Conservation (phyloP, 2,329 filamentous ascomycete genomes). For the Nothophoma quercina region DNA sequence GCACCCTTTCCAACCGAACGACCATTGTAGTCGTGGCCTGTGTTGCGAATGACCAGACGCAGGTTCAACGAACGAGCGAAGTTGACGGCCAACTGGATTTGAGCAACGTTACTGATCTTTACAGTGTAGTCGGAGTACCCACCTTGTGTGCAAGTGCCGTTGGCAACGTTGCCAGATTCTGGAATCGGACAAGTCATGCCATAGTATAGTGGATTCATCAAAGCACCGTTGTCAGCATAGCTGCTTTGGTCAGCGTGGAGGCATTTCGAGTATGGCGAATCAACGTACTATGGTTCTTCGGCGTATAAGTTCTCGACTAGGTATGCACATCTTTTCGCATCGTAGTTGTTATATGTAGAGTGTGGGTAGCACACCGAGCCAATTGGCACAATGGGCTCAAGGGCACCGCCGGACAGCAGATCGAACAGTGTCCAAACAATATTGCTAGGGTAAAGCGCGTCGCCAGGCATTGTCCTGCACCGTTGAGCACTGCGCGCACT, state of each 20-base stretch:
- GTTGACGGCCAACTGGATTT: constrained; percentile 45
- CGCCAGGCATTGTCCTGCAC: constrained; percentile 42
- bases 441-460: constrained; percentile 33
- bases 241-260: constrained; percentile 14
- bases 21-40: constrained; percentile 44
- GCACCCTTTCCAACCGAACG: constrained; percentile 37
- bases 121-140: constrained; percentile 40
- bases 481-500: constrained; percentile 19
- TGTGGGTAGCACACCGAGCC: constrained; percentile 40
- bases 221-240: constrained; percentile 33
- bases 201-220: constrained; percentile 41
- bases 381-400: constrained; percentile 38
- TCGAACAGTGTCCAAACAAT: constrained; percentile 32
- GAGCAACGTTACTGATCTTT: constrained; percentile 38
- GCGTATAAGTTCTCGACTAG: constrained; percentile 25
- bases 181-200: constrained; percentile 39
- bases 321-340: constrained; percentile 33
- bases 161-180: constrained; percentile 22
- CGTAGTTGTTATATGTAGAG: constrained; percentile 39
- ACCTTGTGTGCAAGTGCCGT: constrained; percentile 40
- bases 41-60: constrained; percentile 43
- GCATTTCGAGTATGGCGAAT: neutral
- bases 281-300: constrained; percentile 33
- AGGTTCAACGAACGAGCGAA: constrained; percentile 42
- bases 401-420: constrained; percentile 31